These are phyloP conservation scores for Golubevia sp. DNA, from an alignment of 1,284 basidiomycete genomes.

Conservation along the genomic window DNA sequence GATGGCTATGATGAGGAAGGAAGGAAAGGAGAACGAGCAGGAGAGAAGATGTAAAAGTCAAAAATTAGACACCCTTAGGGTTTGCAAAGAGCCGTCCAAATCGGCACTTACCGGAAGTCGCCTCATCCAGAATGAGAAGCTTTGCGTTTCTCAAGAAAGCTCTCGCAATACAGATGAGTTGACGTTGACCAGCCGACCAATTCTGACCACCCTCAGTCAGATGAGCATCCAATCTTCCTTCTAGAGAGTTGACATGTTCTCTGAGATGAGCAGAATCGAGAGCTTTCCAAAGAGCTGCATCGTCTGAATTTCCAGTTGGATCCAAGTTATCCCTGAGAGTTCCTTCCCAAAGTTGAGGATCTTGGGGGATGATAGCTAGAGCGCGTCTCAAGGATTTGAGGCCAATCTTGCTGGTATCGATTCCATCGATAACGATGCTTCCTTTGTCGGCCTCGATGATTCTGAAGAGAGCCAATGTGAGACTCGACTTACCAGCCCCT, in stretches of 20 bases:
- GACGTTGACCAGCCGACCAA: slow-evolving; percentile 78
- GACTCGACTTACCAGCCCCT: slow-evolving; percentile 87
- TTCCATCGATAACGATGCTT: slow-evolving; percentile 78
- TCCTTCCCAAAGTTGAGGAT: slow-evolving; percentile 81
- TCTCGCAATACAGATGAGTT: slow-evolving; percentile 62
- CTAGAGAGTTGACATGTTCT: slow-evolving; percentile 73
- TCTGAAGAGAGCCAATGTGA: slow-evolving; percentile 66
- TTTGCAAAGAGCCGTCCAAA: too few species aligned
- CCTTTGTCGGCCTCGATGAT: slow-evolving; percentile 74
- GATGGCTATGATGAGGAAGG: too few species aligned
- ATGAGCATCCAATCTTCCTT: slow-evolving; percentile 75
- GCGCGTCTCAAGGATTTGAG: slow-evolving; percentile 70
- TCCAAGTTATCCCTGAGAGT: slow-evolving; percentile 83
- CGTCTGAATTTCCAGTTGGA: slow-evolving; percentile 74
- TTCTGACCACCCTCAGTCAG: slow-evolving; percentile 80
- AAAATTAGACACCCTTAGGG: too few species aligned
- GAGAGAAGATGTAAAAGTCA: too few species aligned
- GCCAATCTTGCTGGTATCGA: slow-evolving; percentile 82
- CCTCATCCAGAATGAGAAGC: slow-evolving; percentile 88
- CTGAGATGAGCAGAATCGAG: slow-evolving; percentile 74
- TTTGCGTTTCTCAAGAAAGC: slow-evolving; percentile 67
- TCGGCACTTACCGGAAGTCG: slow-evolving; percentile 63
- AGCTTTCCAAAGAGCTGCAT: slow-evolving; percentile 77
- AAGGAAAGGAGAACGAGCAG: too few species aligned
- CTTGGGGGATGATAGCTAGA: slow-evolving; percentile 82